A percentile compares a stretch with the other conserved stretches of the same genome.
phyloP scores from a whole-genome alignment of 257 asterid species.

The Nicotiana tomentosiformis region DNA sequence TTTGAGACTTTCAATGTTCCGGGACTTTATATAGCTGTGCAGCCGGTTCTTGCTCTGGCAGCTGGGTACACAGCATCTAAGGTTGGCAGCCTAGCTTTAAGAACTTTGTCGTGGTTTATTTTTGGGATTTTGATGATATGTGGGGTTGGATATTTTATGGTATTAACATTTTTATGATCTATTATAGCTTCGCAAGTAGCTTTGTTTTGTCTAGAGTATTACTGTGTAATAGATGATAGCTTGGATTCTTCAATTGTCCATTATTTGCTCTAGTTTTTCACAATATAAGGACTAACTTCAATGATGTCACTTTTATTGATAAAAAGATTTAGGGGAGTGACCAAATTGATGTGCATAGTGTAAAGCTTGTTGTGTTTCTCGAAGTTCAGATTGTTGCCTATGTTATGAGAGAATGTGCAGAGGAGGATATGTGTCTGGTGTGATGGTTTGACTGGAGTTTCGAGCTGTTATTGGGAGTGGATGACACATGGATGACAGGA shows the following conservation, averaged over 20 bases:
- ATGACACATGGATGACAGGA: too few species aligned
- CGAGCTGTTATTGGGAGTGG: too few species aligned
- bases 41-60: slow-evolving; percentile 97
- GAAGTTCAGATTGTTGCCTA: neutral
- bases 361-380: neutral
- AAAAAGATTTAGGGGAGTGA: neutral
- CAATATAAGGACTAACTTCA: neutral
- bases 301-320: neutral
- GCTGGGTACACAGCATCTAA: slow-evolving; percentile 95
- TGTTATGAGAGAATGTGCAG: neutral
- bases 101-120: slow-evolving; percentile 10
- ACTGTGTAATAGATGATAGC: neutral
- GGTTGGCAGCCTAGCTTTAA: slow-evolving; percentile 39
- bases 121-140: slow-evolving; percentile 7
- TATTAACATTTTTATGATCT: neutral
- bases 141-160: slow-evolving; percentile 1
- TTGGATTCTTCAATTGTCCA: neutral
- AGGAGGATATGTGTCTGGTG: too few species aligned
- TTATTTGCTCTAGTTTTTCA: neutral
- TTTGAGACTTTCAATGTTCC: slow-evolving; percentile 94
- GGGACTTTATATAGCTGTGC: slow-evolving; percentile 89
- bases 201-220: neutral
- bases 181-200: neutral
- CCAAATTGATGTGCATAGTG: neutral
- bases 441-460: too few species aligned